Evolutionary conservation across 345 rosid genomes (phyloP), one percentile per base, ranked within the genome.

Genomic region (Reutealis trisperma): DNA sequence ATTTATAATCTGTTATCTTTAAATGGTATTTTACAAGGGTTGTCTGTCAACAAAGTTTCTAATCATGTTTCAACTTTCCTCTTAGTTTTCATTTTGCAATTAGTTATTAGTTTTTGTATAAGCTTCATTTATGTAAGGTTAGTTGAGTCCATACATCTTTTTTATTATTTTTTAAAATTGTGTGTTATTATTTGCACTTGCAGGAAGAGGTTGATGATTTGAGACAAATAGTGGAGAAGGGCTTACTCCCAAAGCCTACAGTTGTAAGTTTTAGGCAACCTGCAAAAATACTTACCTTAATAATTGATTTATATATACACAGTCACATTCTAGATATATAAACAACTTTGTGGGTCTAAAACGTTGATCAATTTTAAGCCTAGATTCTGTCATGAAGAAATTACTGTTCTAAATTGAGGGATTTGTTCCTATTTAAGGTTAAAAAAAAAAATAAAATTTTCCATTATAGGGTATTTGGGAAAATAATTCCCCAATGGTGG

Each of bases 161-260:
- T 8, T 49, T 49, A 25, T 67, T 69, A 2, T 34, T 14, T 12
- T 49, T 68, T 69, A 49, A 27, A 37, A 27, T 52, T 21, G 8
- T 6, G 6, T 76, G 13, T 22, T 12, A 21, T 70, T 21, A 12
- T 58, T 58, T 65, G 76, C 76, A 12, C 47, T 58, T 65, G 76
- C 76, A 80, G 83, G 83, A 80, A 5, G 83, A 80, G 69, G 63
- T 76, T 47, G 63, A 71, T 41, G 83, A 76, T 34, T 72, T 80
- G 72, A 71, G 63, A 63, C 73, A 80, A 76, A 71, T 8, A 44
- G 79, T 80, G 32, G 76, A 75, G 16, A 67, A 34, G 18, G 79
- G 76, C 22, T 49, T 75, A 2, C 61, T 71, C 54, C 72, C 75
- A 1, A 80, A 66, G 55, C 73, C 41, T 72, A 30, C 71, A 47